A percentile compares a stretch with the other conserved stretches of the same genome.
Conservation (phyloP, 176 grass and related monocot species). For the Elaeis guineensis region DNA sequence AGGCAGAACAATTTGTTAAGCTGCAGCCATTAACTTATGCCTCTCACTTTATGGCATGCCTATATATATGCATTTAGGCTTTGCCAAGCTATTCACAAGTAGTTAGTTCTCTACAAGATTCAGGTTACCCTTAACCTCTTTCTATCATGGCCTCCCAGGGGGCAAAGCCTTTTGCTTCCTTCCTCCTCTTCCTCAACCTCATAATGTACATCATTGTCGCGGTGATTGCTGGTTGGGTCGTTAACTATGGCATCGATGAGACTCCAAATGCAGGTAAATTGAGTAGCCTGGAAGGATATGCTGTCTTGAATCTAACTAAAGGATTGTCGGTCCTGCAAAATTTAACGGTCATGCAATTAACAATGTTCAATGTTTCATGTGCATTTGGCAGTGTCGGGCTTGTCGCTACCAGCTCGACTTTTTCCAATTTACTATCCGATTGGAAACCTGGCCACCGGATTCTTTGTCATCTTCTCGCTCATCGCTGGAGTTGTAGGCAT, state of each 20-base stretch:
- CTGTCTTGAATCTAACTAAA: too few species aligned
- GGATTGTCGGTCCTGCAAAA: too few species aligned
- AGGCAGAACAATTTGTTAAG: too few species aligned
- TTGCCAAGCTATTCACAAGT: too few species aligned
- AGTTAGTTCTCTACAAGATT: too few species aligned
- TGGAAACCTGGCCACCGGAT: slow-evolving; percentile 85
- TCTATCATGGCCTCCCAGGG: slow-evolving; percentile 38
- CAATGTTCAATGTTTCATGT: too few species aligned
- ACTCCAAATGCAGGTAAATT: slow-evolving; percentile 28
- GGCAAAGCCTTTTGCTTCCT: slow-evolving; percentile 22
- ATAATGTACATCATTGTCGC: slow-evolving; percentile 66
- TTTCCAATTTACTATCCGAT: slow-evolving; percentile 99
- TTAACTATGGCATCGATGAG: slow-evolving; percentile 86
- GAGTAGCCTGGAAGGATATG: too few species aligned
- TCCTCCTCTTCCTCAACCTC: slow-evolving; percentile 78
- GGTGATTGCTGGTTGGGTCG: slow-evolving; percentile 73
- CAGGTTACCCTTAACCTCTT: too few species aligned
- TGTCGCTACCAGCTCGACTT: slow-evolving; percentile 39
- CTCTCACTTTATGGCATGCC: too few species aligned
- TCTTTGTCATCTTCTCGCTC: slow-evolving; percentile 89
- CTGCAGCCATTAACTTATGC: too few species aligned
- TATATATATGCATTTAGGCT: too few species aligned
- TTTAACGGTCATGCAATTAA: too few species aligned
- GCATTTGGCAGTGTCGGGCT: slow-evolving; percentile 30
- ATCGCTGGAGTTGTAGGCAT: slow-evolving; percentile 55